Base-by-base conservation (phyloP, 1,284 basidiomycete genomes). In the Chalciporus sp. region DNA sequence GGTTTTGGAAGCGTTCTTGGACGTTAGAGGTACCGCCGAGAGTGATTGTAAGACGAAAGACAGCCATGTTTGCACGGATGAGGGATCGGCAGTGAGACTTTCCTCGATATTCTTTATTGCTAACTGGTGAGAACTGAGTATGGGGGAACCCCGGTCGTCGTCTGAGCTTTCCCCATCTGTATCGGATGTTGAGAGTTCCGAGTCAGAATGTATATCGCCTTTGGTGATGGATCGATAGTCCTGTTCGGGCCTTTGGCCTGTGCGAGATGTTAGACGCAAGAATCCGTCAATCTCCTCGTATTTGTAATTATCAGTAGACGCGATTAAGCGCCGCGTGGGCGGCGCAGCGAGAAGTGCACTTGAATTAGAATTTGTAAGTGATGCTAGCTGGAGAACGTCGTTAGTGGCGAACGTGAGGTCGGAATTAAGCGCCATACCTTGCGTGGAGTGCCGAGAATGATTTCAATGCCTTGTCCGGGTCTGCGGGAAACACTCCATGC, bases 201-300 rank as follows among this genome's bases (percentile, higher is more conserved):
- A 80, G 43, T 74, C 72, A 7, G 62, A 65, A 39, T 72, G 69
- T 8, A 67, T 65, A 37, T 72, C 74, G 28, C 57, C 59, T 4
- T 48, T 59, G 43, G 71, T 74, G 51, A 87, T 82, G 9, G 79
- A 76, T 26, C 81, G 80, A 61, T 57, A 85, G 11, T 75, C 68
- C 48, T 77, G 75, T 47, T 78, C 72, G 6, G 68, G 66, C 31
- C 65, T 57, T 45, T 65, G 68, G 42, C 64, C 59, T 42, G 67
- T 63, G 33, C 66, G 64, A 41, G 79, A 76, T 19, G 81, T 72
- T 14, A 91, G 68, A 42, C 76, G 80, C 29, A 91, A 72, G 64
- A 88, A 84, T 11, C 86, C 88, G 54, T 88, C 80, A n/a, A 77
- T 63, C 64, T 88, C 86, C 52, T 80, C 71, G 64, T 84, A 80